Conservation (phyloP, 257 asterid genomes). For the Mentha longifolia region DNA sequence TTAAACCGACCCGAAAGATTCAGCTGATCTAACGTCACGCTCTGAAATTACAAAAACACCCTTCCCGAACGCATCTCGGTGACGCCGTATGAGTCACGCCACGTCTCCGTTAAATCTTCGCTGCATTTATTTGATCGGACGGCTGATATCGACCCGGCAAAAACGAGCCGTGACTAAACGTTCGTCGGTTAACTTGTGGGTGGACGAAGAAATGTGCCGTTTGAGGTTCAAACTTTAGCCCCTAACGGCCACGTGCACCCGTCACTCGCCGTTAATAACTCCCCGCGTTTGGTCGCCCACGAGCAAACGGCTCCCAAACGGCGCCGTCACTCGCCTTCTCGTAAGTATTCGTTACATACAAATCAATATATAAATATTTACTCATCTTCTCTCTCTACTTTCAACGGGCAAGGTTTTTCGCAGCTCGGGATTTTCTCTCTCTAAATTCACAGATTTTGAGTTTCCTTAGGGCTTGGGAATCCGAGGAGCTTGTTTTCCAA, state of each 20-base stretch:
- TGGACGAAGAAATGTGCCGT: slow-evolving; percentile 64
- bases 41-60: slow-evolving; percentile 25
- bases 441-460: slow-evolving; percentile 36
- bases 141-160: slow-evolving; percentile 54
- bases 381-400: slow-evolving; percentile 50
- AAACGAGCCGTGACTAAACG: slow-evolving; percentile 25
- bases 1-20: slow-evolving; percentile 6
- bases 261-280: slow-evolving; percentile 47
- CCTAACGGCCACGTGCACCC: slow-evolving; percentile 65
- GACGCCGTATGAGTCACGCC: slow-evolving; percentile 38
- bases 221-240: slow-evolving; percentile 85
- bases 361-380: slow-evolving; percentile 49
- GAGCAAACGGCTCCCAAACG: too few species aligned
- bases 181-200: slow-evolving; percentile 30
- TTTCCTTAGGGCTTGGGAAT: slow-evolving; percentile 34
- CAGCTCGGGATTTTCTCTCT: slow-evolving; percentile 51
- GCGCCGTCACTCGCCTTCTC: slow-evolving; percentile 62
- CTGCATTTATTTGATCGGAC: slow-evolving; percentile 9
- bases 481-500: slow-evolving; percentile 44
- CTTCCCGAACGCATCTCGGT: slow-evolving; percentile 19
- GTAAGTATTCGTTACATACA: slow-evolving; percentile 90
- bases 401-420: slow-evolving; percentile 88
- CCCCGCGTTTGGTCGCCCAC: neutral
- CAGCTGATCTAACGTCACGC: slow-evolving; percentile 5
- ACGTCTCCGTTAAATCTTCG: slow-evolving; percentile 23